Evolutionary conservation across 495 filamentous ascomycete genomes (phyloP), one percentile per base, ranked within the genome.

Genomic region (Pseudotulostoma volvatum): DNA sequence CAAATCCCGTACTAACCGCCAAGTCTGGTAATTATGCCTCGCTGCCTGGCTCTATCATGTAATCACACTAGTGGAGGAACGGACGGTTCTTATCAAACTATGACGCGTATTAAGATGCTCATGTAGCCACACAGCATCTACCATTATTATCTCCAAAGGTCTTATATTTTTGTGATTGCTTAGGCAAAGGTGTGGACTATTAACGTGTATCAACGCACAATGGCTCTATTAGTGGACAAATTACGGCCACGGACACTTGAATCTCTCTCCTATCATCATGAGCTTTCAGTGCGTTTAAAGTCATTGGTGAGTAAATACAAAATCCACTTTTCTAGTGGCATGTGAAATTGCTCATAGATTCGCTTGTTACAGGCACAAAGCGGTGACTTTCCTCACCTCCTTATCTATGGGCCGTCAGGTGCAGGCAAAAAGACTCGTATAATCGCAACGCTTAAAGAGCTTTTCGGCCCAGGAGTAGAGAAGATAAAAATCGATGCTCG

Each of bases 371-470:
- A 95, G 87, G 90, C 90, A 5, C 83, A 93, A 75, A 85, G 77
- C 60, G 85, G 85, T 42, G 90, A 97, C 55, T 96, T 97, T 51
- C 90, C 90, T 38, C 92, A 97, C 56, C 76, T 96, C 25, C 79
- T 97, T 43, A 77, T 97, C 40, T 96, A 96, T 52, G 90, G 90
- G 1, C 90, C 90, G 1, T 94, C 86, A 0, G 90, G 90, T 15
- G 90, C 90, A 1, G 90, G 90, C 35, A 97, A 97, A 57, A 97
- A 97, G 54, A 97, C 90, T 3, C 81, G 90, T 16, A 87, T 95
- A 40, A 82, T 94, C 8, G 84, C 90, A 5, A 95, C 87, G 1
- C 63, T 95, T 2, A 88, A 88, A 54, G 85, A 90, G 56, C 68
- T 95, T 9, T 95, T 83, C 54, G 87, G 87, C 0, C 77, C 87